Evolutionary conservation across 1,284 basidiomycete genomes (phyloP).

Genomic region (Cutaneotrichosporon mucoides): DNA sequence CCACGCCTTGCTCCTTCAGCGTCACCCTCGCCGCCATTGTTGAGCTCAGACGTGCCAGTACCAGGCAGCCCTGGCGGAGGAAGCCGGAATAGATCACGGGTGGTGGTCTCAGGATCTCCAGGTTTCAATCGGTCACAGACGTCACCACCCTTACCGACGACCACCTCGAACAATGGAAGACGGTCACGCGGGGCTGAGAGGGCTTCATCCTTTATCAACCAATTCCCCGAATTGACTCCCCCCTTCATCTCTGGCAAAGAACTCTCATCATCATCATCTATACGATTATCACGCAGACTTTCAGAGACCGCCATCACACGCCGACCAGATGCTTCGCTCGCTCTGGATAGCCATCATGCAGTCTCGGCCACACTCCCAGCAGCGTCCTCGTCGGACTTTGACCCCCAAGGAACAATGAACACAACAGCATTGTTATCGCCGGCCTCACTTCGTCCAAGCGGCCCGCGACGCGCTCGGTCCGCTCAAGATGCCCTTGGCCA

Average conservation of each 20-base stretch:
- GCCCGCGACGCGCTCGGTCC: conserved; percentile 13
- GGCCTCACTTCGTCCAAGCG: neutral
- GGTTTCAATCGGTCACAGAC: neutral
- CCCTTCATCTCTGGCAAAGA: conserved; percentile 15
- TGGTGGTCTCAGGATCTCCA: neutral
- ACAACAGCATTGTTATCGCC: neutral
- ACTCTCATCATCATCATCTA: neutral
- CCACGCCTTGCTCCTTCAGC: neutral
- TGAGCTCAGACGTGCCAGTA: neutral
- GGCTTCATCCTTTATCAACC: conserved; percentile 6
- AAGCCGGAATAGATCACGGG: neutral
- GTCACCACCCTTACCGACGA: neutral
- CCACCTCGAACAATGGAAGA: neutral
- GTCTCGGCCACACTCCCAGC: neutral
- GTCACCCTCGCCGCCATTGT: neutral
- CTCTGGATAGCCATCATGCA: neutral
- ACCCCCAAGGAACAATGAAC: neutral
- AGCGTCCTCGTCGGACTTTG: neutral
- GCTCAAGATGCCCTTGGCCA: conserved; percentile 11
- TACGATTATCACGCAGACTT: neutral
- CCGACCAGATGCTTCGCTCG: conserved; percentile 3
- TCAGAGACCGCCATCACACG: conserved; percentile 15
- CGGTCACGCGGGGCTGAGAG: conserved; percentile 2
- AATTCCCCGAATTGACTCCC: conserved; percentile 12
- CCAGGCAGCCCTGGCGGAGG: conserved; percentile 2